Conservation (phyloP, 2,329 filamentous ascomycete species). For the Fusarium sp. region DNA sequence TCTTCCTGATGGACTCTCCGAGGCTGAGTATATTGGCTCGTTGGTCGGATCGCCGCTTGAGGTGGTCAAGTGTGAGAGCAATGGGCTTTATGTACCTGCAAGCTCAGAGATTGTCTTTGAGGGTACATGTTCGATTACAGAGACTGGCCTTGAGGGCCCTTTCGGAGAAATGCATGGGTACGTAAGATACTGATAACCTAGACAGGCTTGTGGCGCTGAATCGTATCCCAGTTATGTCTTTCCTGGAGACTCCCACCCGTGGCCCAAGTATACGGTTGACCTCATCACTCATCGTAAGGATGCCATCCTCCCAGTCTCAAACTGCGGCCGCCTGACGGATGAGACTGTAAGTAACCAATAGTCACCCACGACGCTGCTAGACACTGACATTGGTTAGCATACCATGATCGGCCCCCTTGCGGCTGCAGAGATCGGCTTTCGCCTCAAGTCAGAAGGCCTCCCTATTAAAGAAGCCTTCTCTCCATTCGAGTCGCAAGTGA, state of each 20-base stretch:
- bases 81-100: constrained; percentile 60
- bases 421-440: constrained; percentile 23
- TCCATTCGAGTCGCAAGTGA: constrained; percentile 60
- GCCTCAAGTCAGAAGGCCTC: constrained; percentile 44
- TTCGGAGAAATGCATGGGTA: constrained; percentile 46
- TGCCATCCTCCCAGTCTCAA: constrained; percentile 23
- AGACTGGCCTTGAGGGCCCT: constrained; percentile 45
- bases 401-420: constrained; percentile 38
- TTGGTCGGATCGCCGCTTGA: constrained; percentile 59
- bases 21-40: constrained; percentile 62
- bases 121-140: constrained; percentile 58
- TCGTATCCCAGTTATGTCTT: constrained; percentile 18
- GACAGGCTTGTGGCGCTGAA: background rate
- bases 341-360: constrained; percentile 23
- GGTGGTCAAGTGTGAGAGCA: constrained; percentile 65
- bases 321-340: constrained; percentile 24
- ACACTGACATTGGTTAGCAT: background rate
- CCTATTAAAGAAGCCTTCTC: constrained; percentile 59
- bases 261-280: constrained; percentile 18
- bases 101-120: constrained; percentile 64
- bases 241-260: constrained; percentile 11
- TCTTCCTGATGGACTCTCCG: constrained; percentile 60
- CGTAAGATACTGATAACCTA: background rate
- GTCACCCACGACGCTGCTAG: background rate
- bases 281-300: constrained; percentile 24